These are phyloP conservation scores for Aquilaria malaccensis DNA, from an alignment of 345 rosid genomes.

Conservation along the genomic window DNA sequence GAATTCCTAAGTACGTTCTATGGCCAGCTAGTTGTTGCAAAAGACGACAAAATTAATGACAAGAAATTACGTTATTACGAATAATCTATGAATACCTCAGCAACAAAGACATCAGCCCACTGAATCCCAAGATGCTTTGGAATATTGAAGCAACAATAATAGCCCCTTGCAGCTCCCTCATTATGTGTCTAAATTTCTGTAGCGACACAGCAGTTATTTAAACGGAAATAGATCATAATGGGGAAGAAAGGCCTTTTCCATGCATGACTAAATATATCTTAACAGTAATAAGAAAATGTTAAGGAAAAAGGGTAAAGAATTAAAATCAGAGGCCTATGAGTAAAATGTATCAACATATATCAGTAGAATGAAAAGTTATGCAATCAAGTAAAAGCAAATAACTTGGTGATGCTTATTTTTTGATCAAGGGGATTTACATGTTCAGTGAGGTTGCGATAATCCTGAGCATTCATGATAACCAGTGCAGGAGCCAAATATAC, in stretches of 20 bases:
- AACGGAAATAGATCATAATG: too few relatives aligned
- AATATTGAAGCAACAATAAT: conserved; percentile 75
- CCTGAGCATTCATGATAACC: conserved; percentile 67
- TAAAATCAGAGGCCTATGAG: not conserved
- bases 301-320: not conserved
- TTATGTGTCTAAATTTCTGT: conserved; percentile 86
- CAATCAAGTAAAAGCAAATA: not conserved
- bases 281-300: too few relatives aligned
- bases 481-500: conserved; percentile 83
- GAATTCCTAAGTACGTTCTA: not conserved
- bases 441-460: conserved; percentile 72
- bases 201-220: not conserved
- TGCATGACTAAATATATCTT: too few relatives aligned
- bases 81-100: conserved; percentile 43
- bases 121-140: conserved; percentile 71
- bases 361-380: not conserved
- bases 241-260: too few relatives aligned
- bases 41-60: not conserved
- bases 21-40: not conserved
- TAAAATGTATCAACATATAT: too few relatives aligned
- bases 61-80: not conserved
- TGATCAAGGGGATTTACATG: conserved; percentile 40
- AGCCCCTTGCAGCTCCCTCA: conserved; percentile 97
- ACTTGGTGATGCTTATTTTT: not conserved
- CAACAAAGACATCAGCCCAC: conserved; percentile 75